Evolutionary conservation across 352 stramenopile species (phyloP).

Genomic region (Globisporangium heterothallicum): DNA sequence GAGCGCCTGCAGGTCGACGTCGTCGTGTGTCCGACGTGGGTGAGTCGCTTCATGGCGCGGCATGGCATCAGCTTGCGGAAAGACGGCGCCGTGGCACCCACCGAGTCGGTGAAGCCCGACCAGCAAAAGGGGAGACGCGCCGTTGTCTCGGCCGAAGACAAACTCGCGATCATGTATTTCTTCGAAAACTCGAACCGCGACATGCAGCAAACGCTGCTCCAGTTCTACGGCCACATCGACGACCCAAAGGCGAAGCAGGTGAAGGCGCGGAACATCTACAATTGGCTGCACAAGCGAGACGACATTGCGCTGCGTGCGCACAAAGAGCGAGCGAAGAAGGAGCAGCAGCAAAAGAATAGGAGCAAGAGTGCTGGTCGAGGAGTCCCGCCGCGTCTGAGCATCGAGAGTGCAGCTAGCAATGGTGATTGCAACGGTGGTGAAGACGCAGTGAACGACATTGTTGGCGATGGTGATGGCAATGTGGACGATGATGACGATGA

Average conservation of each 20-base stretch:
- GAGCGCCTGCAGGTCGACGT: not conserved
- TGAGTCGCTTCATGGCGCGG: slow-evolving; percentile 11
- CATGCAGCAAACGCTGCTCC: slow-evolving; percentile 11
- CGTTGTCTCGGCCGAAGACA: slow-evolving; percentile 4
- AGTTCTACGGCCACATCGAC: slow-evolving; percentile 9
- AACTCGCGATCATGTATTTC: slow-evolving; percentile 11
- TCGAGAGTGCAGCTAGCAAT: not conserved
- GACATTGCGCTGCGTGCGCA: slow-evolving; percentile 7
- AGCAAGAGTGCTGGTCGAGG: not conserved
- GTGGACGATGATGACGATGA: not conserved
- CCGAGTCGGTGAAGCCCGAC: slow-evolving; percentile 4
- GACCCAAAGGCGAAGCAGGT: slow-evolving; percentile 11
- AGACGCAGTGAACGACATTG: not conserved
- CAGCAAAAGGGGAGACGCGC: slow-evolving; percentile 3
- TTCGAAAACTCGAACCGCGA: slow-evolving; percentile 9
- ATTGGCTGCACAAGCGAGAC: slow-evolving; percentile 9
- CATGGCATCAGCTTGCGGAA: slow-evolving; percentile 3
- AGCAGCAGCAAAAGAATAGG: too few species aligned
- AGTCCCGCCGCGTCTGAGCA: not conserved
- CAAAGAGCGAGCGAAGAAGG: not conserved
- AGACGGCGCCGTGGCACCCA: slow-evolving; percentile 5
- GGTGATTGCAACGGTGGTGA: not conserved
- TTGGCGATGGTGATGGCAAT: not conserved
- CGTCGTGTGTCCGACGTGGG: slow-evolving; percentile 6
- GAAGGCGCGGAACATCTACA: slow-evolving; percentile 9